Base-by-base conservation (phyloP, 352 stramenopile genomes). In the Globisporangium perplexum region DNA sequence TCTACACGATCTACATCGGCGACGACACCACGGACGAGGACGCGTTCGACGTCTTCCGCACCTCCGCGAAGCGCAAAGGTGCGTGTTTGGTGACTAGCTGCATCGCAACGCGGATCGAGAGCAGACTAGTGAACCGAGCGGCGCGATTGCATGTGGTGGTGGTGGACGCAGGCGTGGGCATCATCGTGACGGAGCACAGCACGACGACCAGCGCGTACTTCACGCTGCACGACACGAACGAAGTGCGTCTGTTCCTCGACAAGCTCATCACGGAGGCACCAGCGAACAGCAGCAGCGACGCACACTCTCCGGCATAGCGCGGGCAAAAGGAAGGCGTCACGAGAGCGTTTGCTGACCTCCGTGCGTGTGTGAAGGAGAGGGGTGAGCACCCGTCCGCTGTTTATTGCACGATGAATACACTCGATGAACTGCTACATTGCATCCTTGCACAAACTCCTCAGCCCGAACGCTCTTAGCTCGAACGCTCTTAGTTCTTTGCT, bases 1-100 rank as follows among this genome's bases (percentile, higher is more conserved):
- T 95, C 14, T 96, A 88, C 60, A 94, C 86, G 57, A 96, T 96
- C 69, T 96, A 96, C 75, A 96, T 96, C 46, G 88, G 88, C 22
- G 88, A 96, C 59, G 88, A 96, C 47, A 95, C 83, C 28, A 96
- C 88, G 20, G 88, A 96, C 41, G 88, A 96, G 66, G 83, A 94
- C 54, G 83, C 83, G 31, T 92, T 92, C 35, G 68, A 74, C 46
- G 77, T 91, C 23, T 88, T 93, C 48, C 71, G 79, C 30, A 57
- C 63, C 3, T 63, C 67, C 20, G 62, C 62, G 47, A 72, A 72
- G 11, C 72, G 70, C 55, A 84, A 86, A 58, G 82, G 71, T 74
- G 44, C 36, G 6, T 11, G 22, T 10, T 0, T 50, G 10, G 0
- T 36, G 20, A 47, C n/a, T 49, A 7, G 6, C 46, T 41, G 28